These are phyloP conservation scores for Dryas integrifolia DNA, from an alignment of 331 rosid genomes.

Conservation along the genomic window DNA sequence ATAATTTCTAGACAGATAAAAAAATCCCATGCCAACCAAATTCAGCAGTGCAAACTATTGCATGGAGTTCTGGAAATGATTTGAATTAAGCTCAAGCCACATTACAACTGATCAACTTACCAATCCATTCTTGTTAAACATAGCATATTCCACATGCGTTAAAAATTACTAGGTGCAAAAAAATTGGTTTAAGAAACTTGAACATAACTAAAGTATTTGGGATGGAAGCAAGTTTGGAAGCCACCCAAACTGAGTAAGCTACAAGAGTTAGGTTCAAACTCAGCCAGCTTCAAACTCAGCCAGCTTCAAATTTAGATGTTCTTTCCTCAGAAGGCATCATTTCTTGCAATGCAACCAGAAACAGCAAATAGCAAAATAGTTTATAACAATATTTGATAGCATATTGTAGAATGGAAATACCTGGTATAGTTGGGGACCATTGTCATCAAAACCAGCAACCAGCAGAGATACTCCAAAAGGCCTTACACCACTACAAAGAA, in stretches of 20 bases:
- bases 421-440: slow-evolving; percentile 93
- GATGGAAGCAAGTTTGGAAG: not conserved
- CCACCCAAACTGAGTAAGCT: not conserved
- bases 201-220: not conserved
- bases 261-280: not conserved
- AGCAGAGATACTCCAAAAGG: slow-evolving; percentile 93
- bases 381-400: not conserved
- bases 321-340: not conserved
- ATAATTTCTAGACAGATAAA: not conserved
- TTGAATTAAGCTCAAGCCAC: not conserved
- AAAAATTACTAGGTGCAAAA: too few species aligned
- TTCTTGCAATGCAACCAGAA: not conserved
- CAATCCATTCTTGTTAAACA: not conserved
- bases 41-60: not conserved
- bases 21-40: too few species aligned
- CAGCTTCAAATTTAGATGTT: not conserved
- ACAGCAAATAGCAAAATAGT: not conserved
- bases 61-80: not conserved
- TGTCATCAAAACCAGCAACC: slow-evolving; percentile 90
- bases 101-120: slow-evolving; percentile 1
- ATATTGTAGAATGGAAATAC: slow-evolving; percentile 33
- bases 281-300: not conserved
- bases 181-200: not conserved
- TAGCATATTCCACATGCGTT: not conserved
- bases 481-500: slow-evolving; percentile 76